Percentiles rank a stretch among this genome's conserved stretches.
phyloP scores from a whole-genome alignment of 345 rosid species.

The Syzygium jambos region DNA sequence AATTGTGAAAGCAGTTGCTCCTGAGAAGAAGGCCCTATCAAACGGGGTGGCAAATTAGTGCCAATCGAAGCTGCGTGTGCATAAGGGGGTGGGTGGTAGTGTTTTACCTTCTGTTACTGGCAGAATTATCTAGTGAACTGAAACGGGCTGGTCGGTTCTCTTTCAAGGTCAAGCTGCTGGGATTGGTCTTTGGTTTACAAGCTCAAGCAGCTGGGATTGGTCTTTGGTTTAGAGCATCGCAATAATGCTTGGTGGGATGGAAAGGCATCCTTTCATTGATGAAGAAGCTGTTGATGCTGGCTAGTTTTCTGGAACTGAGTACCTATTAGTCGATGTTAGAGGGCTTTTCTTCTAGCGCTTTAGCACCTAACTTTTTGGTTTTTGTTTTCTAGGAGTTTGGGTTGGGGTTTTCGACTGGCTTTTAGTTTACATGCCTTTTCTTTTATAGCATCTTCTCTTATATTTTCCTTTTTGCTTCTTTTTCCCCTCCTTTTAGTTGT shows the following conservation, averaged over 20 bases:
- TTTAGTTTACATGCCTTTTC: background rate
- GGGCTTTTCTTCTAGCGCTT: conserved; percentile 4
- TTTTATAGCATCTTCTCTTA: background rate
- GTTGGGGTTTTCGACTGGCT: conserved; percentile 6
- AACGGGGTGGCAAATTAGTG: conserved; percentile 3
- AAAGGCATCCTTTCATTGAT: background rate
- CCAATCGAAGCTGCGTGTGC: background rate
- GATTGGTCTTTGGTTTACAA: background rate
- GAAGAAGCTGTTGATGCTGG: background rate
- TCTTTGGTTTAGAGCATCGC: background rate
- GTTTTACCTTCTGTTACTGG: background rate
- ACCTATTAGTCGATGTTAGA: background rate
- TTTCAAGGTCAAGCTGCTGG: background rate
- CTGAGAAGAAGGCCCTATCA: background rate
- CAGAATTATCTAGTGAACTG: background rate
- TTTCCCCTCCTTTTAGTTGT: background rate
- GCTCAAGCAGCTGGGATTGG: background rate
- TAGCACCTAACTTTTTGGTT: conserved; percentile 19
- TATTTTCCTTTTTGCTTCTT: background rate
- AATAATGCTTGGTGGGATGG: background rate
- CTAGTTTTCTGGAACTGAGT: background rate
- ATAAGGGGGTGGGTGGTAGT: background rate
- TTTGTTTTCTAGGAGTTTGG: conserved; percentile 18
- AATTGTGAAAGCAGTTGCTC: background rate
- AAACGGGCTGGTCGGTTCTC: background rate